Evolutionary conservation across 2,329 filamentous ascomycete genomes (phyloP), one percentile per base, ranked within the genome.

Genomic region (Venturia asperata): DNA sequence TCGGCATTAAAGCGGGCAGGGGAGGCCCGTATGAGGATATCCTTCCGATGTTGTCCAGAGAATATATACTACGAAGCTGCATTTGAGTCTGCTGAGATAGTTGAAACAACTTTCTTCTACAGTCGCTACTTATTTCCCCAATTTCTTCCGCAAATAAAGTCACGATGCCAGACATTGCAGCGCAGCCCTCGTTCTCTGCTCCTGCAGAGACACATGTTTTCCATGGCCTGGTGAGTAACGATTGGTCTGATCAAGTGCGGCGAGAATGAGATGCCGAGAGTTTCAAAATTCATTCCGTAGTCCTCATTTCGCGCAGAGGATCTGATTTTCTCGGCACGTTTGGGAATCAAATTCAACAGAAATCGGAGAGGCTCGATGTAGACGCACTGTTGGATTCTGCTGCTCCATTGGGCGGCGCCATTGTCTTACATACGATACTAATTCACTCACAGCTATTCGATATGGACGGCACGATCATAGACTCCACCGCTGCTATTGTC

Each of bases 391-490:
- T 24, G 5, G n/a, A 24, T 49, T 24, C 9, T n/a, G 45, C 6
- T 49, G 5, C 9, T 49, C 9, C 3, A 15, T 27, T 11, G 21
- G 11, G 13, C 10, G 21, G n/a, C 47, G 24, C 47, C 21, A 27
- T 27, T 13, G 11, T 49, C 13, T 47, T 17, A 49, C 21, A 15
- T 10, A 52, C 0, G 11, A 37, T n/a, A 9, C 30, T 58, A 34
- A 55, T 24, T 27, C 19, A 19, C 6, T 39, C 45, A 56, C 39
- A 75, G 72, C 79, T 90, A 6, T 87, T 90, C 71, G 88, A 91
- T 73, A 90, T 91, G 87, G 88, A 92, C 73, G 90, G 89, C 47
- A 92, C 90, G 21, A 89, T 93, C 68, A 91, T 93, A 71, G 90
- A 93, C 74, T 91, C 88, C 19, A 93, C 90, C 1, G 79, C 82